These are phyloP conservation scores for Macadamia tetraphylla DNA, from an alignment of 164 flowering plant genomes.

Conservation along the genomic window DNA sequence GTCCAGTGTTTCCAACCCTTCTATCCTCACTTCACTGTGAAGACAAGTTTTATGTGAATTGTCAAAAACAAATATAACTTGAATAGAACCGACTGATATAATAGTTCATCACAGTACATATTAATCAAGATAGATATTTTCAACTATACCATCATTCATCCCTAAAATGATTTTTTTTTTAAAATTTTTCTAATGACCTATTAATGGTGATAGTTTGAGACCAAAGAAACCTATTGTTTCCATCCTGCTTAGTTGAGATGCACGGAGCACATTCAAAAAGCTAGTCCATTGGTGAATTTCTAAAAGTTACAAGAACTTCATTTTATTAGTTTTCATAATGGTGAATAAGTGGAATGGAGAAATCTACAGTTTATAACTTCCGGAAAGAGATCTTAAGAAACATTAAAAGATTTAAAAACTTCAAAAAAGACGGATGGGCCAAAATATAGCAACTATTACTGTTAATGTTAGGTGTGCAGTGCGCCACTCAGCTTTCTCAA, in stretches of 20 bases:
- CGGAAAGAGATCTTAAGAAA: too few relatives aligned
- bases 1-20: constrained; percentile 96
- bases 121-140: not conserved
- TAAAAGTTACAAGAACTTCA: too few relatives aligned
- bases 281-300: too few relatives aligned
- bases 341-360: too few relatives aligned
- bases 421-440: too few relatives aligned
- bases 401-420: too few relatives aligned
- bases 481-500: too few relatives aligned
- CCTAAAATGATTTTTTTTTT: not conserved
- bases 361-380: too few relatives aligned
- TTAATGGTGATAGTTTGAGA: not conserved
- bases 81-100: not conserved
- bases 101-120: not conserved
- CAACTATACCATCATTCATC: not conserved
- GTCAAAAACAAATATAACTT: not conserved
- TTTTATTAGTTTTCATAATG: too few relatives aligned
- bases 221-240: not conserved
- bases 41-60: constrained; percentile 4
- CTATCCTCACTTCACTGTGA: constrained; percentile 91
- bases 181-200: not conserved
- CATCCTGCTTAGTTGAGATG: not conserved
- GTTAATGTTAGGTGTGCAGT: too few relatives aligned
- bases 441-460: too few relatives aligned
- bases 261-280: not conserved